Evolutionary conservation across 2,329 filamentous ascomycete genomes (phyloP), one percentile per base, ranked within the genome.

Genomic region (Claviceps africana): DNA sequence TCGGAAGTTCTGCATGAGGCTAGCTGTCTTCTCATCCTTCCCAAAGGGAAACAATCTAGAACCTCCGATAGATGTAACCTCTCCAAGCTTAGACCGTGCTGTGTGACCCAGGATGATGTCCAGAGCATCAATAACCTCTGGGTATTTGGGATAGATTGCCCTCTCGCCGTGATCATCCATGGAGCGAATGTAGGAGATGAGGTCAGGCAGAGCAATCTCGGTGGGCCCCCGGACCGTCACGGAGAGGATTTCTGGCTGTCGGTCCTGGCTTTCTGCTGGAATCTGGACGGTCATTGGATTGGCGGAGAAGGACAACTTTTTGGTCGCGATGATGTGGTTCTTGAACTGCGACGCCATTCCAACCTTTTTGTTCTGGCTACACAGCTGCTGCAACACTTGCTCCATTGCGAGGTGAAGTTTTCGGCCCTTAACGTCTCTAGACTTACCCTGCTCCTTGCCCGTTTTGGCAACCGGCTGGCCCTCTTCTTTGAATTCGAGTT

Each of bases 291-390:
- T 51, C 13, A 77, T 54, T 0, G 61, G 62, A 17, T 66, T 63
- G 33, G 62, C 53, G 0, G 60, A 53, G 0, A 77, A 57, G 1
- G 58, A 44, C 2, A 78, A 63, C 33, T 66, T 64, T 21, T 63
- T 56, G 1, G 65, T 48, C 0, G 72, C 65, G 22, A 78, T 60
- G 4, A 78, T 63, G 54, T 76, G 69, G 45, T 63, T 67, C 58
- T 78, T 78, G 65, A 70, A 77, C 57, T 79, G 76, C 0, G 74
- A 73, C 4, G 72, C 75, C 13, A 68, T 53, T 4, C 66, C 50
- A 35, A 64, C 51, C 1, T 56, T 56, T n/a, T 63, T 58, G 39
- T 67, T 61, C 3, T 59, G 62, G 13, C 57, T 57, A 3, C 57
- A 58, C 3, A 78, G 59, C 19, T 66, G 55, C 0, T 59, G 54